Evolutionary conservation across 257 asterid species (phyloP), one percentile per base, ranked within the genome.

Genomic region (Ilex asprella): DNA sequence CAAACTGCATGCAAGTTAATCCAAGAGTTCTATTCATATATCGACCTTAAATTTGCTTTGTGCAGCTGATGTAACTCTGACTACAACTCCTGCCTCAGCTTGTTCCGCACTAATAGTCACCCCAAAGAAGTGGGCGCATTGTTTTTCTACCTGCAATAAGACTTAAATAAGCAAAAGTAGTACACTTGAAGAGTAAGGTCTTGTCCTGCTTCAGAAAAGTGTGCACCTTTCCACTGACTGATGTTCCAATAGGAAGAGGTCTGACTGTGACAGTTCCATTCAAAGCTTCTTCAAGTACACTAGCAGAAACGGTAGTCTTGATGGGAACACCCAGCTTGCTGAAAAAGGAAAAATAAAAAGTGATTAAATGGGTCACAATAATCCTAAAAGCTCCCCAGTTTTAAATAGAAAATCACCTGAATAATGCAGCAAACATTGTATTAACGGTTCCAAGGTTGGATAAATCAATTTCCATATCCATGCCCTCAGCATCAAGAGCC

Each of bases 321-420:
- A 93, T 93, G 46, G 99, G 99, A 57, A 89, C 97, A 60, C 99
- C 97, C 82, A 93, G 75, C 84, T 93, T 93, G 88, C 99, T 93
- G 67, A 53, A 55, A 64, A 70, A 65, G 67, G 44, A 63, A 76
- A 67, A 39, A 64, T n/a, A 63, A 46, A 54, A 11, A 11, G n/a
- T 46, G 52, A 10, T 12, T 46, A 46, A 46, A 10, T 12, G 13
- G 65, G 52, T 63, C 60, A 58, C 58, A 63, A 61, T 6, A 59
- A 15, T 31, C 53, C 12, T 7, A 7, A 64, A 46, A 56, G 70
- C 39, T 53, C 31, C 30, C 39, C 10, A 1, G 5, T n/a, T 1
- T 61, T 61, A 61, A 59, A 31, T 10, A 30, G 55, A 46, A 15
- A n/a, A 29, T 59, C 69, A 89, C 99, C 99, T 93, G 82, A 93